Base-by-base conservation (phyloP, 805 yeast genomes). In the Lachancea sp. region DNA sequence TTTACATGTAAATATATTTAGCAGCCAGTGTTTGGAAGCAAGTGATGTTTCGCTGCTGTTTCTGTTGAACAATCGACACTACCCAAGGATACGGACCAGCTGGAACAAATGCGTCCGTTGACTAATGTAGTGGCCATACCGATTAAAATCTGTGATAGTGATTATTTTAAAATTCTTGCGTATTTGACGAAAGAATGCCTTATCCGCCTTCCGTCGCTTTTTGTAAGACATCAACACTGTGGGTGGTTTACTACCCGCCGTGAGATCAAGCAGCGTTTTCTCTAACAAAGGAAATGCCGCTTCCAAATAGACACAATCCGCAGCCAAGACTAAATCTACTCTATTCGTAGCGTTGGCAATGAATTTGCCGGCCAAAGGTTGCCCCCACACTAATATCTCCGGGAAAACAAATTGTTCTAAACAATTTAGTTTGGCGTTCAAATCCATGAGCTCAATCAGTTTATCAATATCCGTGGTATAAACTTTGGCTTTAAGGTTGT, bases 271-370 rank as follows among this genome's bases (percentile, higher is more conserved):
- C 22, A 76, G 54, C 0, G 81, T 76, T 43, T 63, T 56, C 38
- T 72, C 74, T 28, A 76, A 52, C 29, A 75, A 49, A 4, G 77
- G 78, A 50, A 77, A 76, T 2, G 78, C 77, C 8, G 61, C 51
- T 48, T 75, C 81, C 20, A 72, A 59, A 43, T 76, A 76, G 11
- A 77, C 80, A 54, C 80, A 75, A 53, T 76, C 82, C 0, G 81
- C 81, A 4, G 80, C 81, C 18, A 76, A 51, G 2, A 76, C 56
- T 4, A 75, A 56, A 53, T 74, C 78, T 3, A 67, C 64, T 4
- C 55, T 60, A 1, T 49, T 51, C 8, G 46, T 60, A 38, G 61
- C 65, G 0, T 48, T 59, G 4, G 74, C 74, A 9, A n/a, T 22
- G 29, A 37, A 36, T 17, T 16, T 37, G 23, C 13, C 24, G 5